Base-by-base conservation (phyloP, 352 stramenopile species). In the Phytophthora quininea region DNA sequence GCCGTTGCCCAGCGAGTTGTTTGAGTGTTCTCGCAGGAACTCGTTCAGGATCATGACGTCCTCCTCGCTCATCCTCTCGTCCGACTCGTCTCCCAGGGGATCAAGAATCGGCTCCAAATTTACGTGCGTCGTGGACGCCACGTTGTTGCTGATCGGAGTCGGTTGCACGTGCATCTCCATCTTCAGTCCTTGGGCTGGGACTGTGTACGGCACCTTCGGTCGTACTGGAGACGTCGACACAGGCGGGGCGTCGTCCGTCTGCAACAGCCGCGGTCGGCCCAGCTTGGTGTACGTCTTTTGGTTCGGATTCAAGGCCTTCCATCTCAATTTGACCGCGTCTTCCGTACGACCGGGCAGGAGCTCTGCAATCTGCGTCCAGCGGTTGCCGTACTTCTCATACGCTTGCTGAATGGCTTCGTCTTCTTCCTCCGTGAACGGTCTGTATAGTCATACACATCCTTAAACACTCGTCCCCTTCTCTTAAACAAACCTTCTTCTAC, bases 341-440 rank as follows among this genome's bases (percentile, higher is more conserved):
- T 92, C 87, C 7, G 87, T 92, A 14, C 87, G 85, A 30, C 87
- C 80, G 40, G 84, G 84, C 27, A 97, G 62, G 2, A 91, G 69
- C 58, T 92, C 83, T 0, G 90, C 90, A 30, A 97, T 96, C 53
- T 93, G 82, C 10, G 90, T 94, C 90, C 90, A 97, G 32, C 87
- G 85, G 62, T 95, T 96, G 33, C 90, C 90, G 35, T 91, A 84
- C 53, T 87, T 90, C 31, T 93, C 75, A 54, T 96, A 93, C 9
- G 91, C 81, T 40, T 90, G 74, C 57, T 91, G 71, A 33, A 97
- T 88, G 2, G 85, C 74, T 48, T 76, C 73, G 58, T 97, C 90
- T 47, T 89, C 83, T 48, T 88, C 71, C n/a, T 77, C 69, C 0
- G 80, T 87, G 63, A 91, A 91, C 31, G 83, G 81, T 24, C 81